These are phyloP conservation scores for Meyerozyma elateridarum DNA, from an alignment of 1,139 yeast species.

Conservation along the genomic window DNA sequence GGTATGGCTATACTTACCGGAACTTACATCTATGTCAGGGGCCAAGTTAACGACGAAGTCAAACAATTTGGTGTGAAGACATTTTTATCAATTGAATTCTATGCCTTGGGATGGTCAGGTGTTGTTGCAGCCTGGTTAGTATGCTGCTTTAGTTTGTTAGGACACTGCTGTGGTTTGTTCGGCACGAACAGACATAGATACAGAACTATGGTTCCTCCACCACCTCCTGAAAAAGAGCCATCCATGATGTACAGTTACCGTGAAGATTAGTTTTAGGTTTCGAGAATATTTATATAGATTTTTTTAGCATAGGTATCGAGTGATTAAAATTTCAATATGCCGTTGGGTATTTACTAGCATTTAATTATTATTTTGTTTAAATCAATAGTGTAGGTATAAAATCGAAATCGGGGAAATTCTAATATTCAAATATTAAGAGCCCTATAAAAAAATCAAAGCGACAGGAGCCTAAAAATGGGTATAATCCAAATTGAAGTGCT, in stretches of 20 bases:
- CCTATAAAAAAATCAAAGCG: no score
- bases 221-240: slow-evolving; percentile 7
- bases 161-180: slow-evolving; percentile 43
- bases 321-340: no score
- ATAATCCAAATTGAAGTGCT: no score
- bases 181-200: slow-evolving; percentile 30
- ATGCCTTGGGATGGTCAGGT: slow-evolving; percentile 39
- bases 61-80: slow-evolving; percentile 31
- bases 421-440: no score
- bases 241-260: slow-evolving; percentile 2
- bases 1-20: slow-evolving; percentile 36
- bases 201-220: slow-evolving; percentile 19
- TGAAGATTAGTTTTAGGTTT: no score
- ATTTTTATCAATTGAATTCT: slow-evolving; percentile 36
- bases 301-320: background rate
- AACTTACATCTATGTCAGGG: slow-evolving; percentile 25
- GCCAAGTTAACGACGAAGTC: slow-evolving; percentile 27
- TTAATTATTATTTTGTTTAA: no score
- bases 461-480: no score
- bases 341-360: no score
- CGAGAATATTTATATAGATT: background rate
- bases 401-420: no score
- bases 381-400: no score
- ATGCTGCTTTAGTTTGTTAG: slow-evolving; percentile 31
- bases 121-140: slow-evolving; percentile 35